Base-by-base conservation (phyloP, 352 stramenopile species). In the Plasmopara muralis region DNA sequence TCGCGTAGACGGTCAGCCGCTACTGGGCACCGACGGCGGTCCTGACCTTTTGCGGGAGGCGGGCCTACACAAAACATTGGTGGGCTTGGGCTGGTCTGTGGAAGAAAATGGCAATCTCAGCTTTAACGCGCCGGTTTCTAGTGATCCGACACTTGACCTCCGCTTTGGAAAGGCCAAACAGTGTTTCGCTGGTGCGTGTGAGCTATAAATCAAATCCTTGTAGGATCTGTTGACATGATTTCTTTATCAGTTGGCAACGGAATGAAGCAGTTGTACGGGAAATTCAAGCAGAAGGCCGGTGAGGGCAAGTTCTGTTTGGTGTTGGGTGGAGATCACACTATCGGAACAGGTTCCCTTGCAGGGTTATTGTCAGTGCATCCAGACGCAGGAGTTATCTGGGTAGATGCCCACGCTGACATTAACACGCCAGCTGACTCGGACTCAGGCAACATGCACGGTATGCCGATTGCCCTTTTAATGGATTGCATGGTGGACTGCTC, bases 371-470 rank as follows among this genome's bases (percentile, higher is more conserved):
- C 73, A 20, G 83, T 87, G 31, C 74, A 93, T 62, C 94, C 95
- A 5, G 75, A 98, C 52, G 93, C 93, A 8, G 92, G 93, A 37
- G 75, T 99, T 38, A 97, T 99, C 66, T 99, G 96, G 96, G 93
- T 99, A 34, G 96, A 99, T 64, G 96, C 96, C 6, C 96, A 99
- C 74, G 96, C 94, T 39, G 96, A 99, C 77, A 93, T 98, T 56
- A 98, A 99, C 77, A 98, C 91, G n/a, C 96, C 96, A 2, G 51
- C 69, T 18, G 83, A 77, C 13, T 96, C 83, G 15, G 86, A 72
- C 41, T 92, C 82, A 57, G 96, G 96, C 39, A 99, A 99, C 66
- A 97, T 98, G 88, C 96, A 99, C 74, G 96, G 96, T 39, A 99
- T 99, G 96, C 96, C 96, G 0, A 78, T 99, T 41, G 87, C 91